Percentiles rank a stretch among this genome's conserved stretches.
Evolutionary conservation across 495 filamentous ascomycete genomes (phyloP).

Genomic region (Tuber magnatum): DNA sequence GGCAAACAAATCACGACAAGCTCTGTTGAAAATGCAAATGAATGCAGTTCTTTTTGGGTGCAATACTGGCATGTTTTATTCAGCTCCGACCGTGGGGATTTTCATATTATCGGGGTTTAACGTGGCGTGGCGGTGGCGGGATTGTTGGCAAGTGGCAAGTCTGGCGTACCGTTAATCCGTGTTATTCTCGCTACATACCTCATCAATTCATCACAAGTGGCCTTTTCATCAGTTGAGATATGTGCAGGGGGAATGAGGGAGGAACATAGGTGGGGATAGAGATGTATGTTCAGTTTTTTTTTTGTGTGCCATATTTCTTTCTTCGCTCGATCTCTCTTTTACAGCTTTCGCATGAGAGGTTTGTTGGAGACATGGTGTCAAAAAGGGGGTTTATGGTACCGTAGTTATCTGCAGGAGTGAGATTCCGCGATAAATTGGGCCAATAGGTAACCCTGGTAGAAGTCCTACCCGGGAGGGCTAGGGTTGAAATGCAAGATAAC

Average conservation of each 20-base stretch:
- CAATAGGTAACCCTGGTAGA: slow-evolving; percentile 32
- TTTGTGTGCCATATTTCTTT: background rate
- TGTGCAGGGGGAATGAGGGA: background rate
- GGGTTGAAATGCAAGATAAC: slow-evolving; percentile 34
- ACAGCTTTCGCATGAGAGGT: slow-evolving; percentile 19
- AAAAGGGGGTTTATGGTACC: slow-evolving; percentile 29
- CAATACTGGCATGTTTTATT: background rate
- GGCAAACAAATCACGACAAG: slow-evolving; percentile 20
- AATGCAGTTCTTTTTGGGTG: background rate
- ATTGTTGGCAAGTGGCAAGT: background rate
- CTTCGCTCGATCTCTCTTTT: slow-evolving; percentile 5
- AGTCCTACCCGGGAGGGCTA: slow-evolving; percentile 36
- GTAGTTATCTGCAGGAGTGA: slow-evolving; percentile 38
- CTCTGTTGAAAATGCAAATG: background rate
- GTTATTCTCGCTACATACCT: background rate
- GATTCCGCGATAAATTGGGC: slow-evolving; percentile 27
- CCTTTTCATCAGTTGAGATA: background rate
- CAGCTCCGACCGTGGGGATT: background rate
- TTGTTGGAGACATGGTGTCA: slow-evolving; percentile 25
- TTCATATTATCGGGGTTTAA: background rate
- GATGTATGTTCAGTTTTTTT: background rate
- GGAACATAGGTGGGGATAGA: background rate
- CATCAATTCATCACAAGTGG: background rate
- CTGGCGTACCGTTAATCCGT: background rate
- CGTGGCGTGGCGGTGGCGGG: background rate